Conservation (phyloP, 257 asterid genomes). For the Solanum stenotomum region DNA sequence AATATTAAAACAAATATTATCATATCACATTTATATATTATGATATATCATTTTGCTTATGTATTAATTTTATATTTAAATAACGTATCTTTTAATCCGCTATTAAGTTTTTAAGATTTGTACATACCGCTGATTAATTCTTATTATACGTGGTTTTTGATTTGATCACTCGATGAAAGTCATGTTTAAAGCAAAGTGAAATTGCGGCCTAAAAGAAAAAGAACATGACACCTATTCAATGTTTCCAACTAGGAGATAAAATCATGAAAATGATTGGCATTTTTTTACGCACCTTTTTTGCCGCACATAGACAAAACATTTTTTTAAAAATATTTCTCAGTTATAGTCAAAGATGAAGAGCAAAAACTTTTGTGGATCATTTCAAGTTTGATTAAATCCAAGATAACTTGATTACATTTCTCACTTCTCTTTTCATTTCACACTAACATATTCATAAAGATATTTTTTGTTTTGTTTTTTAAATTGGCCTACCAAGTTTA, state of each 20-base stretch:
- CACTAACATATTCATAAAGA: not conserved
- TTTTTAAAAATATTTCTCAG: rapidly evolving
- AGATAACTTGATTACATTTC: not conserved
- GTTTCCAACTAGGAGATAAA: not conserved
- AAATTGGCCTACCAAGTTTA: not conserved
- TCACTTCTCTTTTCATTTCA: not conserved
- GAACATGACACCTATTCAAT: not conserved
- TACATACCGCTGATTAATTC: not conserved
- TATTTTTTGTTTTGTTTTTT: not conserved
- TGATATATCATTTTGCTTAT: not conserved
- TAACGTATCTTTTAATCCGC: too few relatives aligned
- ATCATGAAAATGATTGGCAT: not conserved
- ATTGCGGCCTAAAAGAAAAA: not conserved
- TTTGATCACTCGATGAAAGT: not conserved
- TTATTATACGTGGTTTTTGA: not conserved
- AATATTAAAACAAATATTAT: not conserved
- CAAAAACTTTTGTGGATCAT: not conserved
- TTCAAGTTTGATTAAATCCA: not conserved
- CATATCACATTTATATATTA: not conserved
- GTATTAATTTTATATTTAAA: not conserved
- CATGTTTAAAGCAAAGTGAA: not conserved
- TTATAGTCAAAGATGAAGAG: not conserved
- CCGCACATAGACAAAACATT: not conserved
- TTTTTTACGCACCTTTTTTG: not conserved
- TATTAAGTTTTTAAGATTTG: not conserved